A percentile compares a stretch with the other conserved stretches of the same genome.
Evolutionary conservation across 177 flowering plant genomes (phyloP).

Genomic region (Tripterygium wilfordii): DNA sequence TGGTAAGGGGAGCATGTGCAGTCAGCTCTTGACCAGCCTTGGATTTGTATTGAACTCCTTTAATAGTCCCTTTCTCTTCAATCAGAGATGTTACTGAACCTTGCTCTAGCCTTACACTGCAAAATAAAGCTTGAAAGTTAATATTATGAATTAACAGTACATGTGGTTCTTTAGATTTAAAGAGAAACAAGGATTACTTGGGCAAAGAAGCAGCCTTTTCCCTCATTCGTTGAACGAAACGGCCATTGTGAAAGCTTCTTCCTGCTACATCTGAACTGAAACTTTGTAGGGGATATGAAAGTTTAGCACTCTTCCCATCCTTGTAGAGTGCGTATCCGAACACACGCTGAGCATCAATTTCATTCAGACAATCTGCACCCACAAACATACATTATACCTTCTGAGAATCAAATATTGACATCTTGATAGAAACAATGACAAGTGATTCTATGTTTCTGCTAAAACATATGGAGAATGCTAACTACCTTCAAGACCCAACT

Average conservation of each 20-base stretch:
- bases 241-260: slow-evolving; percentile 28
- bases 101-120: slow-evolving; percentile 27
- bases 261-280: slow-evolving; percentile 16
- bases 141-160: too few relatives aligned
- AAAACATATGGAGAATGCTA: too few relatives aligned
- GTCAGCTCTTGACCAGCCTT: slow-evolving; percentile 14
- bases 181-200: slow-evolving; percentile 11
- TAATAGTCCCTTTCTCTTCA: slow-evolving; percentile 25
- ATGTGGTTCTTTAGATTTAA: too few relatives aligned
- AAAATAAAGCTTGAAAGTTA: slow-evolving; percentile 1
- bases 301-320: slow-evolving; percentile 15
- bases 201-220: slow-evolving; percentile 23
- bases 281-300: slow-evolving; percentile 16
- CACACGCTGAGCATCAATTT: slow-evolving; percentile 22
- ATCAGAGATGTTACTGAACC: slow-evolving; percentile 26
- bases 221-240: slow-evolving; percentile 20
- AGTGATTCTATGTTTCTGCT: too few relatives aligned
- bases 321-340: slow-evolving; percentile 21
- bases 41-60: slow-evolving; percentile 23
- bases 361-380: slow-evolving; percentile 20
- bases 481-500: slow-evolving; percentile 22
- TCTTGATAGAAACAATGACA: too few relatives aligned
- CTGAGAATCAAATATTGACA: too few relatives aligned
- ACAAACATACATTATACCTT: too few relatives aligned
- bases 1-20: slow-evolving; percentile 26